Evolutionary conservation across 768 basidiomycete genomes (phyloP), one percentile per base, ranked within the genome.

Genomic region (Tricholoma furcatifolium): DNA sequence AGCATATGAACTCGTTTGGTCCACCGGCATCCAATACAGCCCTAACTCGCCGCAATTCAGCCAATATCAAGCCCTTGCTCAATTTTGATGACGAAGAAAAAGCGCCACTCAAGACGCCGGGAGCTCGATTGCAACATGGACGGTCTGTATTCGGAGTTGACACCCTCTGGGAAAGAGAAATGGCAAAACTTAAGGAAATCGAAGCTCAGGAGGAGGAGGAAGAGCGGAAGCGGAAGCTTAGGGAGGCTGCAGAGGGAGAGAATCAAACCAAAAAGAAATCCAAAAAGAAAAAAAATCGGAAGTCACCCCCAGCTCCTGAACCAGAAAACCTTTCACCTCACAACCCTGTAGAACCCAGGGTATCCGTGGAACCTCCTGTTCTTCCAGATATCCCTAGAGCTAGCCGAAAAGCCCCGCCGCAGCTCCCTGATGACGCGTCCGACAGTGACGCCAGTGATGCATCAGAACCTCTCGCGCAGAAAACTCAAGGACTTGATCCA

Each of bases 71-170:
- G 61, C 85, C 88, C n/a, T 70, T 92, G 21, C 72, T 90, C 14
- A 80, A 80, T 55, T 82, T 87, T 58, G 82, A 84, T 23, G 78
- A 81, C 20, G 80, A 79, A 18, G 70, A 73, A 17, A 73, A 73
- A 39, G 60, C 55, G 44, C 68, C 56, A 45, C 61, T 44, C 63
- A 65, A 50, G 57, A 55, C 52, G 39, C 51, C 58, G 58, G 57
- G 60, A 23, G 50, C 62, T 43, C 65, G 55, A 44, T 63, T 71
- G 62, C 51, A 75, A 0, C 76, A 71, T 38, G 80, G 78, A 35
- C 82, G 80, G 52, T 94, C 93, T n/a, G 91, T 95, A 9, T 97
- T 96, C 62, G 94, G 94, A 2, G 88, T 91, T 1, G 94, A 97
- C 67, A 88, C 87, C n/a, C 62, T 96, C 9, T 96, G 94, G 94